Evolutionary conservation across 192 early-diverging fungal genomes (phyloP).

Genomic region (Coemansia erecta): DNA sequence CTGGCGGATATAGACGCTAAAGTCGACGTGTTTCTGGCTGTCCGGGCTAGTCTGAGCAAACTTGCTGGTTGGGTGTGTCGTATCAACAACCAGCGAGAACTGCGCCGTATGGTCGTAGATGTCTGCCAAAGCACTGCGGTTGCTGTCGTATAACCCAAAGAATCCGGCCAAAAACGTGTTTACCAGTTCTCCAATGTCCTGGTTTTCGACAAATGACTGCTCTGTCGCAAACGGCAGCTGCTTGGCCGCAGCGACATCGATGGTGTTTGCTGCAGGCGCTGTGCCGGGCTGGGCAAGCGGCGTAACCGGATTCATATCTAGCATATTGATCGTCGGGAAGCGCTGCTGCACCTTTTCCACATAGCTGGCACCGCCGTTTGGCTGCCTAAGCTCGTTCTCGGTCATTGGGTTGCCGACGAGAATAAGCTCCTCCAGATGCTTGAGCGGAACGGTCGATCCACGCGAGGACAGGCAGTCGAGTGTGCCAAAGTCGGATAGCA

Average conservation of each 20-base stretch:
- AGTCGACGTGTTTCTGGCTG: conserved; percentile 47
- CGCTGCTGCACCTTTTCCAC: conserved; percentile 47
- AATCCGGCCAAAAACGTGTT: conserved; percentile 37
- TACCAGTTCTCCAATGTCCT: conserved; percentile 30
- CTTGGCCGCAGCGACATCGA: conserved; percentile 1
- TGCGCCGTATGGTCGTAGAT: conserved; percentile 33
- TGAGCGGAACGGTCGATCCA: conserved; percentile 40
- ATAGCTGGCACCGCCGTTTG: conserved; percentile 34
- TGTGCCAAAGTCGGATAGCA: conserved; percentile 31
- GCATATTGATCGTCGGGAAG: conserved; percentile 48
- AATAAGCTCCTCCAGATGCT: conserved; percentile 32
- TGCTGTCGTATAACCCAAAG: conserved; percentile 42
- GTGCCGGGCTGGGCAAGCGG: conserved; percentile 22
- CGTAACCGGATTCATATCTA: conserved; percentile 42
- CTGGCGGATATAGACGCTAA: conserved; percentile 32
- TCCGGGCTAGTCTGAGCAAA: conserved; percentile 33
- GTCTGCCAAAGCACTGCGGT: conserved; percentile 30
- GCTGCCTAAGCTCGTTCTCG: conserved; percentile 21
- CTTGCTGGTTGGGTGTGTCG: conserved; percentile 34
- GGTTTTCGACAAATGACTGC: conserved; percentile 44
- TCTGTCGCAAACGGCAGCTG: conserved; percentile 33
- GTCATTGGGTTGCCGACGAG: conserved; percentile 35
- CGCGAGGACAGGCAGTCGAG: conserved; percentile 39
- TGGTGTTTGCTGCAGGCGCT: background rate
- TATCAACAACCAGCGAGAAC: conserved; percentile 50